Evolutionary conservation across 23 red algal species (phyloP), one percentile per base, ranked within the genome.

Genomic region (Gracilaria caudata): DNA sequence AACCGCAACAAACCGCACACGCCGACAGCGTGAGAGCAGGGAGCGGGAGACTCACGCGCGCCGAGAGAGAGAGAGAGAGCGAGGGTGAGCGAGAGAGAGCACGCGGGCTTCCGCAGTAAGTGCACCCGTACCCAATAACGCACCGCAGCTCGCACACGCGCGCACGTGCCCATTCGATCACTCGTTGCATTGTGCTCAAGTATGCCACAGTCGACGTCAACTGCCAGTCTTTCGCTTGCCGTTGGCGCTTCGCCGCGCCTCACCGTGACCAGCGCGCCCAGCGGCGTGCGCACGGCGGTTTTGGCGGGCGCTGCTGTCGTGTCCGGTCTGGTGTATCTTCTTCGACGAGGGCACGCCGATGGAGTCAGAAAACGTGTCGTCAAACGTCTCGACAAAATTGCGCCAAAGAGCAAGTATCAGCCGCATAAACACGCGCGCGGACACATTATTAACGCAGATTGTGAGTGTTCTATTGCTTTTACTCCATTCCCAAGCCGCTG

Each of bases 391-490:
- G 82, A 86, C 41, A 56, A 40, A 60, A 53, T 86, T 26, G 82
- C 82, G 8, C 82, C 82, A 34, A 60, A 64, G 20, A 74, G 12
- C 49, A 70, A 73, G 36, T 86, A 86, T 58, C 51, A 58, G 5
- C 40, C 57, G 46, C 43, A 60, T 24, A 73, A 70, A 17, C 51
- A 33, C 26, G 64, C 40, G 32, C 37, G 72, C 14, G 41, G 64
- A 39, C 57, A 55, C 19, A 86, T 86, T 35, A 74, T 86, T 13
- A 86, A 86, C 68, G 68, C 82, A n/a, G 82, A 86, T 33, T 86
- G 82, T 86, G 68, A 86, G 82, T 73, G 6, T 21, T 36, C 5
- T 29, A 29, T 61, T 23, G 57, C 57, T 29, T 30, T 17, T 61
- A 30, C 23, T 17, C 8, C 57, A 23, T 61, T 34, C 35, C 23